Evolutionary conservation across 2,329 filamentous ascomycete species (phyloP), one percentile per base, ranked within the genome.

Genomic region (Cercospora sp.): DNA sequence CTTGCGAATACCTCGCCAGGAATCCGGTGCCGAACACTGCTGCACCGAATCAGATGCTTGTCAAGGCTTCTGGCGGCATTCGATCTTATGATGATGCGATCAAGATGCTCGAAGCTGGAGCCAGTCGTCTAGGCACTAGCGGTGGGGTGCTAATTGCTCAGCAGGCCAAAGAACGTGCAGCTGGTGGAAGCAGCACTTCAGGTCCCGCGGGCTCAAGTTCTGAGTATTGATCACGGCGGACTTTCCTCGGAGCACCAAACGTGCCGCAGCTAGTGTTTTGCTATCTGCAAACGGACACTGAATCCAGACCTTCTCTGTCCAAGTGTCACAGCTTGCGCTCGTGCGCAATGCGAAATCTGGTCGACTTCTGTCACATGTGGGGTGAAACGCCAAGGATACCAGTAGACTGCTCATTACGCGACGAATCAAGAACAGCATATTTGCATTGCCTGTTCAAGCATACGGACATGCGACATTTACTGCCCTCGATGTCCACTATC

Each of bases 61-160:
- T 89, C 57, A 88, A 89, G 77, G 87, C 87, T 7, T 86, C 84
- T 68, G 87, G 87, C 3, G 87, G 86, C 0, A 80, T 89, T 1
- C 79, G 84, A 70, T 83, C 81, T 18, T 74, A 84, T 20, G 81
- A 81, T 59, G 84, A 86, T 68, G 84, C 83, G 66, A 72, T 84
- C 57, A 79, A 78, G 71, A 87, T 89, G 85, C 73, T 88, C 28
- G 82, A 84, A 72, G 84, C 84, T 2, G 87, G 87, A 1, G 87
- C 87, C 1, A 82, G 80, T 48, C 80, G 87, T 45, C 79, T 89
- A 69, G 87, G 87, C 7, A 84, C 85, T 5, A 88, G 85, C 76
- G 81, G 73, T 61, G 86, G 86, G 3, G 79, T 88, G 65, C 82
- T 79, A 76, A 88, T 89, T 70, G 81, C 87, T 78, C 80, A 84